Percentiles rank a stretch among this genome's conserved stretches.
These are phyloP conservation scores for Actinomortierella ambigua DNA, from an alignment of 371 early-diverging fungal species.

Conservation along the genomic window DNA sequence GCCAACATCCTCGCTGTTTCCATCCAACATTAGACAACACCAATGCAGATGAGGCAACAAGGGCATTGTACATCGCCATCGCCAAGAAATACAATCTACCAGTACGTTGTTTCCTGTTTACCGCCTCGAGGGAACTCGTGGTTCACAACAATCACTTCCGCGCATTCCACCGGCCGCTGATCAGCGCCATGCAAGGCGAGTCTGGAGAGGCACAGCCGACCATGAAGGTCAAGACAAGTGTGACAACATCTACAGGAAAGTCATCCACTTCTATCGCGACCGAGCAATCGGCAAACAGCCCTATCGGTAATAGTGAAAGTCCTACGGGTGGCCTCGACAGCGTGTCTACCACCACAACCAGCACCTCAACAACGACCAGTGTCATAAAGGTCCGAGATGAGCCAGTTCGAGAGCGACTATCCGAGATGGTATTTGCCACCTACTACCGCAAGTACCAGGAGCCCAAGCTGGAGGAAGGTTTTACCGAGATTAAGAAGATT, in stretches of 20 bases:
- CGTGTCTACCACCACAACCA: slow-evolving; percentile 10
- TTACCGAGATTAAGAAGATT: slow-evolving; percentile 63
- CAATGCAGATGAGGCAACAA: slow-evolving; percentile 68
- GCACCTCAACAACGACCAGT: background rate
- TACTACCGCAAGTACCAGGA: slow-evolving; percentile 57
- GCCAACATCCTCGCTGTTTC: too few species aligned
- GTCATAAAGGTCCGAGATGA: slow-evolving; percentile 33
- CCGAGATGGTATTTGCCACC: slow-evolving; percentile 61
- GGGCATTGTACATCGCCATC: slow-evolving; percentile 66
- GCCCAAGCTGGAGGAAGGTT: slow-evolving; percentile 66
- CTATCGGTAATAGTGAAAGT: too few species aligned
- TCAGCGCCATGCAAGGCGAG: slow-evolving; percentile 15
- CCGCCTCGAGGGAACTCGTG: slow-evolving; percentile 63
- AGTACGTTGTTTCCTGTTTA: slow-evolving; percentile 73
- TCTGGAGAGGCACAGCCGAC: background rate
- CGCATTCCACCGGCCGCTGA: slow-evolving; percentile 42
- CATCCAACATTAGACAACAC: slow-evolving; percentile 74
- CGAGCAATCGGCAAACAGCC: background rate
- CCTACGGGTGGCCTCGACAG: background rate
- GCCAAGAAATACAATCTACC: slow-evolving; percentile 65
- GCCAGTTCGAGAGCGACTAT: slow-evolving; percentile 45
- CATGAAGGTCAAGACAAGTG: background rate
- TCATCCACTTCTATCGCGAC: slow-evolving; percentile 5
- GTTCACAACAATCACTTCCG: slow-evolving; percentile 82
- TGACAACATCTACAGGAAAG: slow-evolving; percentile 1